Evolutionary conservation across 2,329 filamentous ascomycete genomes (phyloP), one percentile per base, ranked within the genome.

Genomic region (Alternaria gaisen): DNA sequence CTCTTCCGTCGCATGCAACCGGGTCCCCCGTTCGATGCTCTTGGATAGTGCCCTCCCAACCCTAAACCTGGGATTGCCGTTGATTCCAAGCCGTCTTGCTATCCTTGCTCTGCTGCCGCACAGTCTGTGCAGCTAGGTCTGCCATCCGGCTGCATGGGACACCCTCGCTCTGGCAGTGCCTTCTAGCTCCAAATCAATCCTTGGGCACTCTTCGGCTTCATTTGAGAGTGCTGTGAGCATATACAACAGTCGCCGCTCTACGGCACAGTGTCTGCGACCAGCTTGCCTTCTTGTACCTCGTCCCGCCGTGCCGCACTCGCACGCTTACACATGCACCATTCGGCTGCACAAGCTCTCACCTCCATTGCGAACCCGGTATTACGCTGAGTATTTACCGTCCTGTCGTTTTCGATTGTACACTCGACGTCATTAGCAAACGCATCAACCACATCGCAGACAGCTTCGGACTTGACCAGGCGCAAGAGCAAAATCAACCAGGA

Each of bases 41-140:
- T 66, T 64, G 63, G 59, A 56, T 58, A 57, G 66, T 68, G 61
- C 65, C 69, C 68, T 72, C 67, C 68, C 66, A 64, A 60, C 63
- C 63, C 68, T 65, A 61, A 72, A 70, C 70, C 71, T 75, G 70
- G 73, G 69, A 76, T 72, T 69, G 71, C 71, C 69, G 66, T 73
- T 73, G 61, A 66, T 63, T 72, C 62, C 60, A 74, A 63, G 72
- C 60, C 62, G 52, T 60, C 61, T 56, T 62, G 36, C 54, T 55
- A 66, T 65, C 71, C 72, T 71, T 73, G 68, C 60, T 60, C 68
- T 70, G 67, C 69, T 60, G 64, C 68, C 58, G 65, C 67, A 69
- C 67, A 64, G 68, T 66, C 70, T 72, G 66, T 71, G 72, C 72
- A 65, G 64, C 53, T 61, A 42, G 61, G 53, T 56, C 65, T 65